A percentile compares a stretch with the other conserved stretches of the same genome.
Evolutionary conservation across 345 rosid species (phyloP).

Genomic region (Rhodamnia rubescens): DNA sequence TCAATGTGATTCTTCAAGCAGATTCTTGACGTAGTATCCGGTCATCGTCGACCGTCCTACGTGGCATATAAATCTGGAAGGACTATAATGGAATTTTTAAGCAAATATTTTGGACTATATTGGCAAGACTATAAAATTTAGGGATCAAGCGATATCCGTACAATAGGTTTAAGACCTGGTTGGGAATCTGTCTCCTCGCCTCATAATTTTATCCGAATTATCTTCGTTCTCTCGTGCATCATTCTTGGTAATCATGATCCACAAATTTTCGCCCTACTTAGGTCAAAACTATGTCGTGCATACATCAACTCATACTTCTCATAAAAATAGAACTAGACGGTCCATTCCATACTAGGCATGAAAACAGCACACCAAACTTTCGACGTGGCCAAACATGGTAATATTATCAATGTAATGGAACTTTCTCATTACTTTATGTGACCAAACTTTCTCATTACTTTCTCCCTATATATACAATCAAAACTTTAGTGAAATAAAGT

Average conservation of each 20-base stretch:
- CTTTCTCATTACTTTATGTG: too few species aligned
- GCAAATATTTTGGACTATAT: accelerated
- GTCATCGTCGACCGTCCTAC: accelerated
- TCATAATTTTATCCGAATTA: background rate
- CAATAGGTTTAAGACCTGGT: background rate
- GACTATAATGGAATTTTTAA: background rate
- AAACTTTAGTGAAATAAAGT: background rate
- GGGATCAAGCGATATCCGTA: background rate
- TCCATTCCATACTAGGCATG: background rate
- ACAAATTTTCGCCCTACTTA: background rate
- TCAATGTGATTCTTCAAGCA: accelerated
- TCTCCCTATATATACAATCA: too few species aligned
- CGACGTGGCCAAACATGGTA: background rate
- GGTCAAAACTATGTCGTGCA: background rate
- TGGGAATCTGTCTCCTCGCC: background rate
- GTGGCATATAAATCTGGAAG: background rate
- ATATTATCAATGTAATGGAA: background rate
- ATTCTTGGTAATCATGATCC: background rate
- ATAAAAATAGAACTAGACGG: background rate
- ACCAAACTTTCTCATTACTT: too few species aligned
- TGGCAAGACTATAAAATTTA: background rate
- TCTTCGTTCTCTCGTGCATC: background rate
- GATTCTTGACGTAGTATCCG: background rate
- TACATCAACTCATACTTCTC: background rate
- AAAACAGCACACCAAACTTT: background rate